Base-by-base conservation (phyloP, 345 rosid species). In the Zanthoxylum bungeanum region DNA sequence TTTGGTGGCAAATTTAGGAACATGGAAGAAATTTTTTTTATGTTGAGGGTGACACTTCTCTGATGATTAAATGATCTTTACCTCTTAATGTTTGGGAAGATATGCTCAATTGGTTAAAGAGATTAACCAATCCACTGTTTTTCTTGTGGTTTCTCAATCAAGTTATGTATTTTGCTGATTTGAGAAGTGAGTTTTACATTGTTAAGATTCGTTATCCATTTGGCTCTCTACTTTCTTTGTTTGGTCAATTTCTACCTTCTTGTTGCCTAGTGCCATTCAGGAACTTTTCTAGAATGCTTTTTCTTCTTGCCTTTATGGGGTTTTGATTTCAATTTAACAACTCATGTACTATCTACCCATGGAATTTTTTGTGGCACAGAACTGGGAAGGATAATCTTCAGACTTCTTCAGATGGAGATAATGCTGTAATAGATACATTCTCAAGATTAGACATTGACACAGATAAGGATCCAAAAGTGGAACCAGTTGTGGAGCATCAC, bases 401-500 rank as follows among this genome's bases (percentile, higher is more conserved):
- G 77, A 77, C 81, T 69, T 79, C 85, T 77, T 68, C 59, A 14
- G 81, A 63, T 67, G 81, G 85, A 76, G 85, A 78, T 51, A 69
- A 78, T 77, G 70, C 77, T 37, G 58, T 86, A 52, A 79, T 86
- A 28, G 84, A 84, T 64, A 36, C 82, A 75, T 80, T 89, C 68
- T 76, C 86, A 63, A 80, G 86, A 75, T 76, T 92, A 71, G 84
- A 83, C 72, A 76, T 89, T 60, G 77, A 70, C 69, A 82, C 73
- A 7, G 91, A 80, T 52, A 21, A 28, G 57, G 77, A 68, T 34
- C 69, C 77, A 27, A 83, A 74, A 78, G 61, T 67, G 6, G 82
- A 83, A 63, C 64, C 84, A 73, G 65, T 68, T 62, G 49, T 69
- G 63, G 85, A 61, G 52, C 67, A 64, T 28, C 79, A 69, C 36